Evolutionary conservation across 441 rosid species (phyloP).

Genomic region (Kokia cookei): DNA sequence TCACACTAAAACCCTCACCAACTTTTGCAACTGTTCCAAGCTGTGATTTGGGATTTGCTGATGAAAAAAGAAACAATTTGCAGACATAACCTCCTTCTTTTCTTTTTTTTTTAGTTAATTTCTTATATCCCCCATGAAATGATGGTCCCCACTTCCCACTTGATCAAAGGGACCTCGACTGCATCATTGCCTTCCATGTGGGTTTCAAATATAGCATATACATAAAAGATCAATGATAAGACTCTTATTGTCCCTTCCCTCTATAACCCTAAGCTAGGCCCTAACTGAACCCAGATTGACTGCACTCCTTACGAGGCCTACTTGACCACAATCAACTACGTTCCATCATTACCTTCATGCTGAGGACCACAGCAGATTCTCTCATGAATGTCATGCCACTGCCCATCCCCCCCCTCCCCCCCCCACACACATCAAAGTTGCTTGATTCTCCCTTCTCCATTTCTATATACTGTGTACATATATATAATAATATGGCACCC

Average conservation of each 20-base stretch:
- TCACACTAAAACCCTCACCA: not conserved
- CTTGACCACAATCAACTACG: slow-evolving; percentile 19
- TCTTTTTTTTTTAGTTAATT: not conserved
- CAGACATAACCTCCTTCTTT: slow-evolving; percentile 1
- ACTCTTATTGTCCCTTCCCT: slow-evolving; percentile 6
- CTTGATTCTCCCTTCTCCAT: not conserved
- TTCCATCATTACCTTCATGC: slow-evolving; percentile 1
- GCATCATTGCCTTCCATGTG: slow-evolving; percentile 27
- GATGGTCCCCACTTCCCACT: not conserved
- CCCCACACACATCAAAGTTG: not conserved
- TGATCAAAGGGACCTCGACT: not conserved
- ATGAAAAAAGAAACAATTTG: slow-evolving; percentile 4
- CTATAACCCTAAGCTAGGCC: not conserved
- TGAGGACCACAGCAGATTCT: slow-evolving; percentile 20
- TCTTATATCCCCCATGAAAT: not conserved
- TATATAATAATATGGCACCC: not conserved
- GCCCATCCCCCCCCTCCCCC: too few relatives aligned
- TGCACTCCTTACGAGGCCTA: slow-evolving; percentile 26
- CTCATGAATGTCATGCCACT: too few relatives aligned
- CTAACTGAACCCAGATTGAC: slow-evolving; percentile 20
- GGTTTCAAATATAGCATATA: slow-evolving; percentile 2
- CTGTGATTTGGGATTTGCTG: not conserved
- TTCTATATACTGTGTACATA: not conserved
- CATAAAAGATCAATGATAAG: not conserved
- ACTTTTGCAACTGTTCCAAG: slow-evolving; percentile 6